phyloP scores from a whole-genome alignment of 2,329 filamentous ascomycete genomes.

The Cryphonectria radicalis region DNA sequence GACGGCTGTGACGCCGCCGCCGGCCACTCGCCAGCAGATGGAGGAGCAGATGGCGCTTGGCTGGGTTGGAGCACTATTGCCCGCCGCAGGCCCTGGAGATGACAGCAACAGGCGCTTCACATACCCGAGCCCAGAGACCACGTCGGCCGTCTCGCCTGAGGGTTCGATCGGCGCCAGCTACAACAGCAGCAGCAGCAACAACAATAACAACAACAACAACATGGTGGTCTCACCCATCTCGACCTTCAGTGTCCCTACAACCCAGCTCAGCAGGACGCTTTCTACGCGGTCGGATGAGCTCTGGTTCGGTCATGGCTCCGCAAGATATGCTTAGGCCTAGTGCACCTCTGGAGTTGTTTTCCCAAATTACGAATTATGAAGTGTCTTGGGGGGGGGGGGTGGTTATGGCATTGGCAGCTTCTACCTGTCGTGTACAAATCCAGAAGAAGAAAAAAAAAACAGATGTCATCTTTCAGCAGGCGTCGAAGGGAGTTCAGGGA shows the following conservation, averaged over 20 bases:
- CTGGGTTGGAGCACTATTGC: slow-evolving; percentile 36
- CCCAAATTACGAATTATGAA: not conserved
- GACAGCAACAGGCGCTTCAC: slow-evolving; percentile 34
- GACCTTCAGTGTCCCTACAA: slow-evolving; percentile 36
- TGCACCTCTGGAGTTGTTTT: not conserved
- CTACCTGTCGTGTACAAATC: slow-evolving; percentile 10
- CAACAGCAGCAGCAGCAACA: slow-evolving; percentile 20
- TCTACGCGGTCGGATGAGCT: slow-evolving; percentile 50
- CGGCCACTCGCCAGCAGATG: slow-evolving; percentile 34
- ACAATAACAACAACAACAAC: slow-evolving; percentile 12
- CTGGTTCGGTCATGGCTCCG: slow-evolving; percentile 35
- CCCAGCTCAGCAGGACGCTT: slow-evolving; percentile 40
- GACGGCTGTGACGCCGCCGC: slow-evolving; percentile 31
- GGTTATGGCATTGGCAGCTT: not conserved
- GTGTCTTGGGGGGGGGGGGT: not conserved
- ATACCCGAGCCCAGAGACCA: slow-evolving; percentile 34
- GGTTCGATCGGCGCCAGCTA: slow-evolving; percentile 13
- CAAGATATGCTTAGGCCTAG: slow-evolving; percentile 30
- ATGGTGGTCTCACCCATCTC: slow-evolving; percentile 48
- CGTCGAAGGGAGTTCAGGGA: not conserved
- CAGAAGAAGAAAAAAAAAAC: not conserved
- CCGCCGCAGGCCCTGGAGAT: slow-evolving; percentile 19
- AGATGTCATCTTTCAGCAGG: not conserved
- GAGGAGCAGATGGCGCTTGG: slow-evolving; percentile 34
- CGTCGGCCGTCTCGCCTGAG: slow-evolving; percentile 29